Evolutionary conservation across 2,329 filamentous ascomycete genomes (phyloP), one percentile per base, ranked within the genome.

Genomic region (Phoma sp.): DNA sequence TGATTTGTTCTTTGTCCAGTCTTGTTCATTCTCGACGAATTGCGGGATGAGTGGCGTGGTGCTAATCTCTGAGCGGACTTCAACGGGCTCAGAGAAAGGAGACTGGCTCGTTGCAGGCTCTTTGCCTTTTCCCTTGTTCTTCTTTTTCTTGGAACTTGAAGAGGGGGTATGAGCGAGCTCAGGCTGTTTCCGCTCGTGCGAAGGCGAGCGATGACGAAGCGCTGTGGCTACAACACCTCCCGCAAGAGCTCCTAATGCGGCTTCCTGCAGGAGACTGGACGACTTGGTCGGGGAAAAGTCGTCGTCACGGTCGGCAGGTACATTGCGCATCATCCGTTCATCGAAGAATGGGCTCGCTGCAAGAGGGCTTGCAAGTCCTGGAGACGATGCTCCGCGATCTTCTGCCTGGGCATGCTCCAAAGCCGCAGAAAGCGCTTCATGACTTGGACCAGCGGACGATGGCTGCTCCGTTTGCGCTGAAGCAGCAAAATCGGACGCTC

Each of bases 401-500:
- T 65, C 55, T 6, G 38, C 49, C 33, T 58, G 55, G 5, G 60
- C 49, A 25, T 60, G 32, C 39, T 72, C 67, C 2, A 69, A 52
- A n/a, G 63, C 65, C 29, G 63, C 63, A 51, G 65, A 45, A n/a
- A 71, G 64, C 22, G 53, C 61, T 21, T 71, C 63, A 21, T 60
- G 61, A 35, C 62, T 43, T 6, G 63, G 60, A 10, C 61, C 65
- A 17, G 41, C 43, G 49, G 55, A 47, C 5, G 55, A 17, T 10
- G 57, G 54, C 6, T 43, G 37, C 4, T 36, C 36, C 21, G 37
- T 15, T 29, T 48, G 51, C 6, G 44, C 40, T 35, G 59, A 66
- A 40, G 74, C 51, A 13, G 76, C 70, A 46, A 82, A 83, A 9
- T 78, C 73, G 17, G 80, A 81, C 4, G 87, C 87, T 57, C 85